Conservation (phyloP, 2,329 filamentous ascomycete genomes). For the Trichoderma atroviride region DNA sequence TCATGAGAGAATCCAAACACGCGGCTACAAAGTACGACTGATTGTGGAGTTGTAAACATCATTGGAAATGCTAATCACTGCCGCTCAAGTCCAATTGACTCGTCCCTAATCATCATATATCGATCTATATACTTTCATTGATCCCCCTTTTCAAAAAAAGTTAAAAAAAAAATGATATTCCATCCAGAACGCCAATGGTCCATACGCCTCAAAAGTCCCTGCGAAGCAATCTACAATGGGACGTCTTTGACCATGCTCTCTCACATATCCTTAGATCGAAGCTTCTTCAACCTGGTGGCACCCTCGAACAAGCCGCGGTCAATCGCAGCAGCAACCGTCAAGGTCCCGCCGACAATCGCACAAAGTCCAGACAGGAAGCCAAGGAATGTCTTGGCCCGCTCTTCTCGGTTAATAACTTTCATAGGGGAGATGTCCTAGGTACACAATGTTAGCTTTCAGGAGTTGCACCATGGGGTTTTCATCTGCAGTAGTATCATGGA, state of each 20-base stretch:
- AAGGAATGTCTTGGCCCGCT: slow-evolving; percentile 83
- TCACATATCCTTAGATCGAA: slow-evolving; percentile 66
- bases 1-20: neutral
- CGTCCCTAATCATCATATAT: neutral
- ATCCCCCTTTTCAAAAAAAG: neutral
- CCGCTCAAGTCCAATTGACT: neutral
- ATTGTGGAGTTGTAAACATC: neutral
- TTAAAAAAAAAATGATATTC: neutral
- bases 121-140: slow-evolving; percentile 14
- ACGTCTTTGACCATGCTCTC: neutral
- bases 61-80: slow-evolving; percentile 5
- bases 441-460: neutral
- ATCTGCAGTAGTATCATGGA: neutral
- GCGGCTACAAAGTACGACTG: too few relatives aligned
- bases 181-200: slow-evolving; percentile 30
- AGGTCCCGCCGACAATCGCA: slow-evolving; percentile 88
- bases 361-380: slow-evolving; percentile 94
- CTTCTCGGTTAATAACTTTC: slow-evolving; percentile 98
- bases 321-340: slow-evolving; percentile 92
- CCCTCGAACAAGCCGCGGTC: slow-evolving; percentile 93
- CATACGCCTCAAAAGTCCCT: slow-evolving; percentile 25
- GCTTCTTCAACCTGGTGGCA: slow-evolving; percentile 79
- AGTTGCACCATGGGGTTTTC: neutral
- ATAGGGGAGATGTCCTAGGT: slow-evolving; percentile 92
- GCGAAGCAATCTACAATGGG: slow-evolving; percentile 11